Conservation (phyloP, 768 basidiomycete species). For the Phlebiopsis flavidoalba region DNA sequence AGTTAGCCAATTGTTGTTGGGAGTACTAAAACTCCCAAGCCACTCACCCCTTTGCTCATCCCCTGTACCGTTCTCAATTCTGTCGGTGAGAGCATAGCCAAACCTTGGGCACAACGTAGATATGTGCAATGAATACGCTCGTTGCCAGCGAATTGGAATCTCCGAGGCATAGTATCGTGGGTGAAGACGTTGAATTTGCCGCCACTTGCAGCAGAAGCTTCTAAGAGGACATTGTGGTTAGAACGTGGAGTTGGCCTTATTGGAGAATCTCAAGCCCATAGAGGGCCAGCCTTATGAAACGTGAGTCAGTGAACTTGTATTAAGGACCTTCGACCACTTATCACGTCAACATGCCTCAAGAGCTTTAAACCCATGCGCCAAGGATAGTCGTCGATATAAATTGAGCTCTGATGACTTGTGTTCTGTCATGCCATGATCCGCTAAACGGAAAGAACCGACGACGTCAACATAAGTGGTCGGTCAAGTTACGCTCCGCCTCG, state of each 20-base stretch:
- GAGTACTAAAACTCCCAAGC: background rate
- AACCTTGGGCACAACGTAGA: slow-evolving; percentile 81
- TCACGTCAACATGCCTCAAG: slow-evolving; percentile 78
- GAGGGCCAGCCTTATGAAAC: slow-evolving; percentile 70
- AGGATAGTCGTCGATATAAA: slow-evolving; percentile 83
- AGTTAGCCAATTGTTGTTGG: background rate
- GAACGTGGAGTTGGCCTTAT: slow-evolving; percentile 48
- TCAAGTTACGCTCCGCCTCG: slow-evolving; percentile 66
- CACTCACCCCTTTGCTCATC: slow-evolving; percentile 71
- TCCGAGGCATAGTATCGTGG: slow-evolving; percentile 72
- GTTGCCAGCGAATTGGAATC: slow-evolving; percentile 70
- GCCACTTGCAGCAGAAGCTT: slow-evolving; percentile 44
- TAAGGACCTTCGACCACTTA: slow-evolving; percentile 10
- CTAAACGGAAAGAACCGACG: slow-evolving; percentile 87
- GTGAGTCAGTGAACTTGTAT: background rate
- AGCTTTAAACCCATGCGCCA: slow-evolving; percentile 49
- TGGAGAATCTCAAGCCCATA: slow-evolving; percentile 75
- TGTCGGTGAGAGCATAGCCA: slow-evolving; percentile 74
- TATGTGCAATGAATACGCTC: slow-evolving; percentile 83
- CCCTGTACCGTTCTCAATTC: slow-evolving; percentile 52
- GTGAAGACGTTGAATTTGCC: slow-evolving; percentile 80
- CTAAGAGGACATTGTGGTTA: slow-evolving; percentile 51
- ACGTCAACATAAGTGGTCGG: slow-evolving; percentile 85
- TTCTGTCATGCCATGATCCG: slow-evolving; percentile 91
- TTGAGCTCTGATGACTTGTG: slow-evolving; percentile 68